Conservation (phyloP, 2,329 filamentous ascomycete genomes). For the Talaromyces marneffei region DNA sequence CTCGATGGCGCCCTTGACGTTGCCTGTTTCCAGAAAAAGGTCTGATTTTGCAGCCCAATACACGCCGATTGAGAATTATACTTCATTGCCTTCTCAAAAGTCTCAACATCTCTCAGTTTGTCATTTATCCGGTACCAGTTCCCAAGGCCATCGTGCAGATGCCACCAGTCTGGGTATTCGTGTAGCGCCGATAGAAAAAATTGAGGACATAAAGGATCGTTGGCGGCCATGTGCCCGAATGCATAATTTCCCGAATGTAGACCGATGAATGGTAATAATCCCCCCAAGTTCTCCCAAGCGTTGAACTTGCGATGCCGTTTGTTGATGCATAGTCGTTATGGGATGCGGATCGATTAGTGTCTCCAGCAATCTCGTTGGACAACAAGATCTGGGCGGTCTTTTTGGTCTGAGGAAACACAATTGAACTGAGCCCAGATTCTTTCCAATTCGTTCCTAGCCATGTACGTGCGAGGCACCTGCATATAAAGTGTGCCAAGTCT, state of each 20-base stretch:
- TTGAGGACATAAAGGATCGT: not conserved
- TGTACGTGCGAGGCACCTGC: not conserved
- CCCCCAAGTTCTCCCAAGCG: not conserved
- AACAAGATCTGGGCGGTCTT: not conserved
- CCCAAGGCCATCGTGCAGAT: not conserved
- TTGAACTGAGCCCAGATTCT: not conserved
- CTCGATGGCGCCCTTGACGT: not conserved
- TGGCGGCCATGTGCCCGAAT: not conserved
- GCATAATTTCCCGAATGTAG: not conserved
- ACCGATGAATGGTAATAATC: not conserved
- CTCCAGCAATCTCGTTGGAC: not conserved
- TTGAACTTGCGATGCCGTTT: not conserved
- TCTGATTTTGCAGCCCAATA: not conserved
- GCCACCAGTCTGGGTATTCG: constrained; percentile 1
- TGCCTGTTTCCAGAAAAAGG: not conserved
- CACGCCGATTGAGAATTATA: not conserved
- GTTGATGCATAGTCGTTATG: not conserved
- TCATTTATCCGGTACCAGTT: not conserved
- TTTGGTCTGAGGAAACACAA: not conserved
- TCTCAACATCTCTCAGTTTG: not conserved
- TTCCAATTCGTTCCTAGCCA: not conserved
- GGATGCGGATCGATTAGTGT: not conserved
- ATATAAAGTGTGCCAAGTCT: constrained; percentile 1
- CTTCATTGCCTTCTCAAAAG: constrained; percentile 1
- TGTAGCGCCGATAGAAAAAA: not conserved